A percentile compares a stretch with the other conserved stretches of the same genome.
These are phyloP conservation scores for Dacryopinax spathularia DNA, from an alignment of 768 basidiomycete species.

Conservation along the genomic window DNA sequence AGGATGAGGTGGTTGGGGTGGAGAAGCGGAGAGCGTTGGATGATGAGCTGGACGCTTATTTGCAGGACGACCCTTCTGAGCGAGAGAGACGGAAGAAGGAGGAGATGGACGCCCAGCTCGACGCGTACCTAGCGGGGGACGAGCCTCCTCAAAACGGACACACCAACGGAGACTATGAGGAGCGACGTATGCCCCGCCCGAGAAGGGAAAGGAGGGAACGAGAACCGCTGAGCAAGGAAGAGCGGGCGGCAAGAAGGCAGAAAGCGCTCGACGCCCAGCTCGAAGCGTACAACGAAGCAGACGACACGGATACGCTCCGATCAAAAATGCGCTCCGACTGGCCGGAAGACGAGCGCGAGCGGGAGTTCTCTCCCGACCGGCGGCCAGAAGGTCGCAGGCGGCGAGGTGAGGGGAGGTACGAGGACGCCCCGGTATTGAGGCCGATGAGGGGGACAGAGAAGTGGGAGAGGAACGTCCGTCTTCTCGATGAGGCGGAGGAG, in stretches of 20 bases:
- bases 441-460: constrained; percentile 6
- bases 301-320: constrained; percentile 26
- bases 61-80: constrained; percentile 13
- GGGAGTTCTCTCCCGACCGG: constrained; percentile 43
- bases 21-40: constrained; percentile 7
- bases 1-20: constrained; percentile 21
- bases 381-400: constrained; percentile 29
- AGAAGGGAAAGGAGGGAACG: neutral
- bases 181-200: neutral
- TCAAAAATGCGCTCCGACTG: constrained; percentile 60
- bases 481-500: no score
- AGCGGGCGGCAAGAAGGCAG: neutral
- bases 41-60: constrained; percentile 12
- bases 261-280: constrained; percentile 34
- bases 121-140: constrained; percentile 47
- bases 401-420: constrained; percentile 29
- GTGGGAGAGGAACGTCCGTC: constrained; percentile 9
- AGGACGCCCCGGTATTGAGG: constrained; percentile 10
- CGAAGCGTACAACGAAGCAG: constrained; percentile 27
- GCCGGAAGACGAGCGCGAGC: constrained; percentile 31
- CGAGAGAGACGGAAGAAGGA: neutral
- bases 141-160: neutral
- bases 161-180: neutral
- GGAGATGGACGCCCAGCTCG: constrained; percentile 38
- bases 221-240: neutral